Conservation (phyloP, 768 basidiomycete genomes). For the Suillus sp. region DNA sequence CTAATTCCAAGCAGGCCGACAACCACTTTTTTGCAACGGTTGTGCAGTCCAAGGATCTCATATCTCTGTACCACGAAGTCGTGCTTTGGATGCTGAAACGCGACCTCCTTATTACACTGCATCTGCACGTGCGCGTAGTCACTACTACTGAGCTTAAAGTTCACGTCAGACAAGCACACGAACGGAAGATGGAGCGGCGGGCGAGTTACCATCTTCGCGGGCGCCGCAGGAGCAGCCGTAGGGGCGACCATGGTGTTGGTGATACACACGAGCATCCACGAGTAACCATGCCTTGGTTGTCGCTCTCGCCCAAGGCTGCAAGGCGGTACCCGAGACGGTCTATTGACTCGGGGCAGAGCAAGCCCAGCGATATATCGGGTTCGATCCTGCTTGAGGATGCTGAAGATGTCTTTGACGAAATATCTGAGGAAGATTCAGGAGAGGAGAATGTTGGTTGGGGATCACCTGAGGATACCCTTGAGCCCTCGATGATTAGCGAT, state of each 20-base stretch:
- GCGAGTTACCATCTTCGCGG: constrained; percentile 21
- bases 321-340: constrained; percentile 50
- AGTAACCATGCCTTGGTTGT: constrained; percentile 46
- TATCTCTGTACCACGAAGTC: constrained; percentile 76
- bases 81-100: constrained; percentile 90
- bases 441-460: constrained; percentile 53
- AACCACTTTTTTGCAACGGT: constrained; percentile 84
- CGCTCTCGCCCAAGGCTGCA: constrained; percentile 56
- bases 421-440: constrained; percentile 44
- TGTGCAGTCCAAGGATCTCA: constrained; percentile 64
- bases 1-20: constrained; percentile 60
- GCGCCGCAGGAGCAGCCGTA: constrained; percentile 23
- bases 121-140: constrained; percentile 82
- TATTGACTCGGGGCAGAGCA: constrained; percentile 45
- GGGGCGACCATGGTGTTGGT: constrained; percentile 23
- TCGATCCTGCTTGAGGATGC: constrained; percentile 35
- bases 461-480: constrained; percentile 47
- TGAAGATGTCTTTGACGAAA: constrained; percentile 31
- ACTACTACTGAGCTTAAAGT: constrained; percentile 77
- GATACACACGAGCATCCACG: constrained; percentile 1
- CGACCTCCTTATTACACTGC: constrained; percentile 82
- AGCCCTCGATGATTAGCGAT: constrained; percentile 74
- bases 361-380: constrained; percentile 40
- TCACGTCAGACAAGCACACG: constrained; percentile 54
- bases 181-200: constrained; percentile 36